Conservation (phyloP, 108 stramenopile genomes). For the Cyclotella baltica region DNA sequence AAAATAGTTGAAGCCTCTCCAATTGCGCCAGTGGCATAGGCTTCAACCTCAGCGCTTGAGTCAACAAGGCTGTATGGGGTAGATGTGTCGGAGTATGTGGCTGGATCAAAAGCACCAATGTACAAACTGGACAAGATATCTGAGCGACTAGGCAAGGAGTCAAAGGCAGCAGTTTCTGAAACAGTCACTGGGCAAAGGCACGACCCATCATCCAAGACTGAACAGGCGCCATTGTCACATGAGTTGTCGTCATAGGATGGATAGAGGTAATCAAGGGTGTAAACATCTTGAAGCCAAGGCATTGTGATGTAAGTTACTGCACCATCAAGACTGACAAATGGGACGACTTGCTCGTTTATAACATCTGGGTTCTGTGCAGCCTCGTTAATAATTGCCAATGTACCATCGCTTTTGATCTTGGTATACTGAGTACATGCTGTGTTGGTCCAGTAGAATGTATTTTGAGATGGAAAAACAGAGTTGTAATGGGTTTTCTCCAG, state of each 20-base stretch:
- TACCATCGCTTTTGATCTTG: conserved; percentile 40
- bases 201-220: conserved; percentile 18
- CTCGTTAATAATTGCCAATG: conserved; percentile 45
- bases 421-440: conserved; percentile 33
- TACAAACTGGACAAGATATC: conserved; percentile 40
- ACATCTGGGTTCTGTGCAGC: conserved; percentile 19
- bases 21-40: conserved; percentile 28
- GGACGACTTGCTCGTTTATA: conserved; percentile 13
- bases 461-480: conserved; percentile 26
- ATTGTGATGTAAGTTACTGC: conserved; percentile 35
- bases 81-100: conserved; percentile 25
- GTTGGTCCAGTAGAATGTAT: conserved; percentile 53
- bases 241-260: conserved; percentile 42
- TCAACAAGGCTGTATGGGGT: conserved; percentile 30
- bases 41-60: conserved; percentile 32
- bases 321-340: conserved; percentile 36
- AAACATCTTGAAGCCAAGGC: conserved; percentile 35
- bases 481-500: conserved; percentile 26
- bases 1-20: conserved; percentile 45
- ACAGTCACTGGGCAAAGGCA: conserved; percentile 41
- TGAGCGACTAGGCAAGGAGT: conserved; percentile 45
- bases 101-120: conserved; percentile 56
- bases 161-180: conserved; percentile 28
- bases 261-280: conserved; percentile 31
- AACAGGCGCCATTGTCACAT: conserved; percentile 46